These are phyloP conservation scores for Amylostereum areolatum DNA, from an alignment of 1,284 basidiomycete genomes.

Conservation along the genomic window DNA sequence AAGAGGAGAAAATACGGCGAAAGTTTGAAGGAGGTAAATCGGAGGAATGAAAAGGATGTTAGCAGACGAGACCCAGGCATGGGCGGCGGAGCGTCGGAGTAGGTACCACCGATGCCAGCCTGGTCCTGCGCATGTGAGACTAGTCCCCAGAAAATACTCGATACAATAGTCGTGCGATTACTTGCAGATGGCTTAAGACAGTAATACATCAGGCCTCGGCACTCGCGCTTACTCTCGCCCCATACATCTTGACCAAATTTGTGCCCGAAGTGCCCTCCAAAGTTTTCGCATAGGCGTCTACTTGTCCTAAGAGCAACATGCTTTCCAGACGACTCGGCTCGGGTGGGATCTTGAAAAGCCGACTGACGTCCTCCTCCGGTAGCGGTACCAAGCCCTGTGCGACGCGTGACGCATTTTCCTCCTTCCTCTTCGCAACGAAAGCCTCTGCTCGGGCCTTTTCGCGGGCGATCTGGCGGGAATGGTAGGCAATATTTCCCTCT, in stretches of 20 bases:
- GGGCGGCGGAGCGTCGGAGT: no score
- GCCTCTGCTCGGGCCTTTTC: slow-evolving; percentile 83
- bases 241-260: slow-evolving; percentile 74
- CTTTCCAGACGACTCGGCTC: slow-evolving; percentile 92
- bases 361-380: slow-evolving; percentile 79
- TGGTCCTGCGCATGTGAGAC: no score
- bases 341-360: slow-evolving; percentile 82
- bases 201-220: slow-evolving; percentile 11
- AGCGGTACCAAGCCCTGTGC: slow-evolving; percentile 84
- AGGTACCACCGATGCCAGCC: no score
- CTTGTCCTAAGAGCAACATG: slow-evolving; percentile 80
- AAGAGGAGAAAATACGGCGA: no score
- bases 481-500: slow-evolving; percentile 91
- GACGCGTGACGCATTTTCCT: slow-evolving; percentile 82
- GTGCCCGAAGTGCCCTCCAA: slow-evolving; percentile 68
- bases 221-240: slow-evolving; percentile 38
- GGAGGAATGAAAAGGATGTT: no score
- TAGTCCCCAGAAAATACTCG: neutral
- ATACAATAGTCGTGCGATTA: no score
- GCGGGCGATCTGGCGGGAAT: slow-evolving; percentile 85
- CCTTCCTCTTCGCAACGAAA: slow-evolving; percentile 78
- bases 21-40: no score
- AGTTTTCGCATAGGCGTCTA: slow-evolving; percentile 79
- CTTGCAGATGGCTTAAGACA: neutral
- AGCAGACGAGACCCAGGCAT: no score